A percentile compares a stretch with the other conserved stretches of the same genome.
These are phyloP conservation scores for Sporothrix brunneoviolacea DNA, from an alignment of 2,329 filamentous ascomycete genomes.

Conservation along the genomic window DNA sequence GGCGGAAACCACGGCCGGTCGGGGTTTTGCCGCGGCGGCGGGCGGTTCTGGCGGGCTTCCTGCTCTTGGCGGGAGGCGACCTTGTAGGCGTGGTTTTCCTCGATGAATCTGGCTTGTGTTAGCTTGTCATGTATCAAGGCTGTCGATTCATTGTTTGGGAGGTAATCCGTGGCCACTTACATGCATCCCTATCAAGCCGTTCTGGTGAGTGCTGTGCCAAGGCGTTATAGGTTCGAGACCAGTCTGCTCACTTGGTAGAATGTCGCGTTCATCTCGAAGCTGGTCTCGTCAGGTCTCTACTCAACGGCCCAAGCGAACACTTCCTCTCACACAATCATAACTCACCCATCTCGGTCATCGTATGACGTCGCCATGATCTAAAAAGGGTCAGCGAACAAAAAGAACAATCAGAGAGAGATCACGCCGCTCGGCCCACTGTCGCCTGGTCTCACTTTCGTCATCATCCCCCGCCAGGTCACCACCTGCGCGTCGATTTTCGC, in stretches of 20 bases:
- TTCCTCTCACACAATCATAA: constrained; percentile 8
- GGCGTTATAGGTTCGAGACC: too few relatives aligned
- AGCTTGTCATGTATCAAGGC: too few relatives aligned
- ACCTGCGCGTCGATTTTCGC: constrained; percentile 68
- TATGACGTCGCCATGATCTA: constrained; percentile 83
- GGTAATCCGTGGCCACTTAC: too few relatives aligned
- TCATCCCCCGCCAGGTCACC: constrained; percentile 95
- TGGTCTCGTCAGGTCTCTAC: constrained; percentile 34
- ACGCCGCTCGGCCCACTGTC: too few relatives aligned
- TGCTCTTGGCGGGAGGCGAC: constrained; percentile 55
- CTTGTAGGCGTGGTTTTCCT: constrained; percentile 78
- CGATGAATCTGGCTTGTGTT: constrained; percentile 66
- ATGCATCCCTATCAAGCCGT: constrained; percentile 15
- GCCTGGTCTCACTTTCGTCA: constrained; percentile 92
- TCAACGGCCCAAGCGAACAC: too few relatives aligned
- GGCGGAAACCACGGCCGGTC: constrained; percentile 40
- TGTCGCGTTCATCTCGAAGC: constrained; percentile 95
- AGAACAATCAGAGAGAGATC: neutral
- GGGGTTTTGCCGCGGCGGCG: constrained; percentile 25
- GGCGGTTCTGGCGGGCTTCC: constrained; percentile 38
- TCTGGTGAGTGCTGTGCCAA: neutral
- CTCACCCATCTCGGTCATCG: constrained; percentile 70
- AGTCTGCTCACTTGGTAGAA: constrained; percentile 75
- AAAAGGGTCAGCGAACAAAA: neutral
- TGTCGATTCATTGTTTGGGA: too few relatives aligned